Conservation (phyloP, 208 protist species). For the Trypanosomatidae sp. region DNA sequence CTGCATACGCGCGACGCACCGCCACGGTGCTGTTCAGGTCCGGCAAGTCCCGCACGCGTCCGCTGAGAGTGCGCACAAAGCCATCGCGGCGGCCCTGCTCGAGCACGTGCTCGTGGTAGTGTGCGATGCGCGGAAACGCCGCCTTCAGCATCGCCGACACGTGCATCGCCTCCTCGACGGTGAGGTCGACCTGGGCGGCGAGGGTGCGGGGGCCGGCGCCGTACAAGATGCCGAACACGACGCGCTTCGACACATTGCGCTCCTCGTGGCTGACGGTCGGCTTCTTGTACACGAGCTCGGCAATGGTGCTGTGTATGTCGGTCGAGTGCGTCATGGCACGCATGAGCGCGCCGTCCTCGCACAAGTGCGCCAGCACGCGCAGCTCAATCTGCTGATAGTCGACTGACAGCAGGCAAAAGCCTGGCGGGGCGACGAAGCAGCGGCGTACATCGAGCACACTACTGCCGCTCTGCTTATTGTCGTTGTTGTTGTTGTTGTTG, state of each 20-base stretch:
- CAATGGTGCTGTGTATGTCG: slow-evolving; percentile 75
- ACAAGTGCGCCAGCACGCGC: slow-evolving; percentile 82
- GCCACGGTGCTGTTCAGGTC: slow-evolving; percentile 53
- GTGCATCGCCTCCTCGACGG: slow-evolving; percentile 39
- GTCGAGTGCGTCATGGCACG: slow-evolving; percentile 37
- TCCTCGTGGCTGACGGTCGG: slow-evolving; percentile 45
- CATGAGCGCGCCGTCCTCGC: slow-evolving; percentile 41
- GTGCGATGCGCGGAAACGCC: slow-evolving; percentile 50
- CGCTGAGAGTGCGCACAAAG: slow-evolving; percentile 72
- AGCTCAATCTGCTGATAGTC: slow-evolving; percentile 89
- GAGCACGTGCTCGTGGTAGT: slow-evolving; percentile 44
- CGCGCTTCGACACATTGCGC: slow-evolving; percentile 62
- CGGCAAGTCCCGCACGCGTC: slow-evolving; percentile 47
- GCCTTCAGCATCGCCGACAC: slow-evolving; percentile 33
- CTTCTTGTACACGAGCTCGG: slow-evolving; percentile 63
- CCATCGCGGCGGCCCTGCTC: slow-evolving; percentile 52
- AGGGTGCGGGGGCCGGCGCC: slow-evolving; percentile 60
- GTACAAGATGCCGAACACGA: slow-evolving; percentile 85
- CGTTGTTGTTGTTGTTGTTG: slow-evolving; percentile 2
- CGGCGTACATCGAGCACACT: slow-evolving; percentile 50
- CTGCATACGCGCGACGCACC: slow-evolving; percentile 49
- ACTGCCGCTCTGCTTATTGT: slow-evolving; percentile 4
- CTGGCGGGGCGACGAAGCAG: slow-evolving; percentile 56
- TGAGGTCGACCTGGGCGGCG: slow-evolving; percentile 48
- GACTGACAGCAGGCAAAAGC: slow-evolving; percentile 50